phyloP scores from a whole-genome alignment of 73 alveolate species.

The Loxodes magnus region DNA sequence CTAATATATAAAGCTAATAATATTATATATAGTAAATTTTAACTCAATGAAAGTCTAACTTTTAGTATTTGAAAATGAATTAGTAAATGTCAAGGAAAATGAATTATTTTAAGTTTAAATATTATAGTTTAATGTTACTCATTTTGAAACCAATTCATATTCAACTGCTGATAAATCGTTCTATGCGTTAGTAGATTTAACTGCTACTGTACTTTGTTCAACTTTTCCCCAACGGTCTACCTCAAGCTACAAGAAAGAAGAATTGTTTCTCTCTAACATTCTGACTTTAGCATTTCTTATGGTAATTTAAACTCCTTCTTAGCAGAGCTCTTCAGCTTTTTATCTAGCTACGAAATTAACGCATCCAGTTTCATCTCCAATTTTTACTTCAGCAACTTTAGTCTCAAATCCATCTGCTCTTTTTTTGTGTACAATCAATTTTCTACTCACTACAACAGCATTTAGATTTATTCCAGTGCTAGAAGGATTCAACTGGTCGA shows the following conservation, averaged over 20 bases:
- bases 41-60: too few relatives aligned
- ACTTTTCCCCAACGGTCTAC: constrained; percentile 51
- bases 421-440: constrained; percentile 32
- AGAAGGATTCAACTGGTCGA: too few relatives aligned
- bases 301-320: constrained; percentile 37
- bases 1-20: too few relatives aligned
- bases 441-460: too few relatives aligned
- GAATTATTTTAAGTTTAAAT: too few relatives aligned
- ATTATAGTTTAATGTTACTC: too few relatives aligned
- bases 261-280: constrained; percentile 18
- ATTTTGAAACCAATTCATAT: constrained; percentile 33
- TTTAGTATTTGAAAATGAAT: too few relatives aligned
- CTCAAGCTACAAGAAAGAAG: constrained; percentile 30
- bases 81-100: too few relatives aligned
- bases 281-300: constrained; percentile 44
- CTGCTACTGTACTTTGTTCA: constrained; percentile 18
- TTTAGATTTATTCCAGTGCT: too few relatives aligned
- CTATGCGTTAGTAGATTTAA: constrained; percentile 21
- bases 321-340: constrained; percentile 29
- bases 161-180: constrained; percentile 41
- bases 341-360: constrained; percentile 24
- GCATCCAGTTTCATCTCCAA: constrained; percentile 44
- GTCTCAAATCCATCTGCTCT: constrained; percentile 31
- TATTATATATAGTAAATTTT: too few relatives aligned
- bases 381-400: constrained; percentile 30